phyloP scores from a whole-genome alignment of 2,329 filamentous ascomycete genomes.

The Boeremia lycopersici region DNA sequence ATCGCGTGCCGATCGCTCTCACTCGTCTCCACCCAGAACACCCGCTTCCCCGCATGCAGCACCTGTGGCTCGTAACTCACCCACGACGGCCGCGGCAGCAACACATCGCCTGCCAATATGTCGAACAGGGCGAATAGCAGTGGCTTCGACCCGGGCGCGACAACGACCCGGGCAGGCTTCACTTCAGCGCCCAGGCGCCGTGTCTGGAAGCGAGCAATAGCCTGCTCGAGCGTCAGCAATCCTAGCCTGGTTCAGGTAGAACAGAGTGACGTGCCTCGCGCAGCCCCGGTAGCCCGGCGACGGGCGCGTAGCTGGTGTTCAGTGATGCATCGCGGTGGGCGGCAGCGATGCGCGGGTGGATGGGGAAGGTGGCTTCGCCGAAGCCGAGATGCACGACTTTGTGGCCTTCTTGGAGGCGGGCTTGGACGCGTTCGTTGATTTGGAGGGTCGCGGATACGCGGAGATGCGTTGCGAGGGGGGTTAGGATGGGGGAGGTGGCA shows the following conservation, averaged over 20 bases:
- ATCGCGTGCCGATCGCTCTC: slow-evolving; percentile 7
- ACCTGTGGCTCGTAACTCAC: slow-evolving; percentile 12
- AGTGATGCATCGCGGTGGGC: slow-evolving; percentile 1
- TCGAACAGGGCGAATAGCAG: slow-evolving; percentile 12
- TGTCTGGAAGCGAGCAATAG: slow-evolving; percentile 8
- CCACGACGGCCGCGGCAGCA: slow-evolving; percentile 10
- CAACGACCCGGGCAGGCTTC: slow-evolving; percentile 1
- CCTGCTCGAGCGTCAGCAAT: neutral
- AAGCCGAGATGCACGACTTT: slow-evolving; percentile 8
- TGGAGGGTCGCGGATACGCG: slow-evolving; percentile 5
- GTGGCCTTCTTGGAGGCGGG: neutral
- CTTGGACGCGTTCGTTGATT: slow-evolving; percentile 6
- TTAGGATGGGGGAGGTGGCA: neutral
- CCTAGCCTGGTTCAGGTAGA: too few relatives aligned
- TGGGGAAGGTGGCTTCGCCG: slow-evolving; percentile 9
- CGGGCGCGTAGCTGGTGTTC: slow-evolving; percentile 2
- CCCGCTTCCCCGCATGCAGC: slow-evolving; percentile 4
- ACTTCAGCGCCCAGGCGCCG: neutral
- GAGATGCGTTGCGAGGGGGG: neutral
- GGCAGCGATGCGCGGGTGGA: neutral
- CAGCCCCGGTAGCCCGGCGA: neutral
- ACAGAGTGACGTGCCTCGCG: neutral
- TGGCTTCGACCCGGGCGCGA: slow-evolving; percentile 6
- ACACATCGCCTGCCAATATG: slow-evolving; percentile 3
- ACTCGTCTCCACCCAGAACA: slow-evolving; percentile 10